Base-by-base conservation (phyloP, 2,329 filamentous ascomycete genomes). In the Lomentospora prolificans region DNA sequence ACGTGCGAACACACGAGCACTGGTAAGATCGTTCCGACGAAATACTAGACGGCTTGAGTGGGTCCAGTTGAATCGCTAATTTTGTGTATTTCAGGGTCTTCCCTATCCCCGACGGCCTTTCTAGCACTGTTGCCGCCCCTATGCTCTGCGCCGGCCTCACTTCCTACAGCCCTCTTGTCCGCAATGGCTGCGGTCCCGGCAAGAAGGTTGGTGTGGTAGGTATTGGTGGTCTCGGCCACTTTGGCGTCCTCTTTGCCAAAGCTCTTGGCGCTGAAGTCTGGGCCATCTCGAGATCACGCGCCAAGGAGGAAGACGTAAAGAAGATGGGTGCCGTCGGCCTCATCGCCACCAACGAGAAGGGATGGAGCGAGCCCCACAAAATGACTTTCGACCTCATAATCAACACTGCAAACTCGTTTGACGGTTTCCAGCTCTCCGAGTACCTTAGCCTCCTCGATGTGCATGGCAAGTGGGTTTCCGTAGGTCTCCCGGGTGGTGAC, bases 141-240 rank as follows among this genome's bases (percentile, higher is more conserved):
- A 89, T 90, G 85, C 77, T 94, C 58, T 95, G 89, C 67, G 89
- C 87, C 9, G 89, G 89, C 57, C 75, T 92, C 39, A 94, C 89
- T 0, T 82, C 82, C 48, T 95, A 85, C 72, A 85, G 80, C 51
- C 89, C 89, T 0, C 77, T 95, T 1, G 82, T 87, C 57, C 78
- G 87, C 51, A 83, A 89, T 64, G 86, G 85, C 25, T 78, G 78
- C 57, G 86, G 86, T 0, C 85, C 85, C 0, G 87, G 88, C 57
- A 88, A 87, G 74, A 87, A 86, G 71, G 80, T 89, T 25, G 86
- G 78, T 33, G 80, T 90, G 58, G 79, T 89, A 10, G 86, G 86
- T 55, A 71, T 89, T 60, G 84, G 84, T n/a, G 84, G 84, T 3
- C 77, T 87, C 57, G 85, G 85, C 1, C 85, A 88, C 68, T 85